These are phyloP conservation scores for Monosporascus ibericus DNA, from an alignment of 2,329 filamentous ascomycete species.

Conservation along the genomic window DNA sequence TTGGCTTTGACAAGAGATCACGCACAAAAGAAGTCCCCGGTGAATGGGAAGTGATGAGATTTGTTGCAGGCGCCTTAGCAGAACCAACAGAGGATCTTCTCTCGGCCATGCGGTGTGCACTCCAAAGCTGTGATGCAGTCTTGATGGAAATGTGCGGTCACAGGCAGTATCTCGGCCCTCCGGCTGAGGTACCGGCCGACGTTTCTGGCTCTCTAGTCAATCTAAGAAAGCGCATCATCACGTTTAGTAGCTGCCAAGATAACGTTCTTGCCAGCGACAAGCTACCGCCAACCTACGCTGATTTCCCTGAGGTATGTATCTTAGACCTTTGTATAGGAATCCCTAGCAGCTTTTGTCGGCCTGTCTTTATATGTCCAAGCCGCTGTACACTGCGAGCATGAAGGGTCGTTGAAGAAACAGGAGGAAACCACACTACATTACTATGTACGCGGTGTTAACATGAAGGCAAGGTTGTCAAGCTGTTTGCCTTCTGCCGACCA, in stretches of 20 bases:
- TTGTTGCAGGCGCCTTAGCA: slow-evolving; percentile 30
- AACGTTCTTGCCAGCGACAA: slow-evolving; percentile 38
- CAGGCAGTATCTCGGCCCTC: slow-evolving; percentile 40
- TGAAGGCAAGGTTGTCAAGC: slow-evolving; percentile 32
- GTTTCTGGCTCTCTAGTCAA: slow-evolving; percentile 31
- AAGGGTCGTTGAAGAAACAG: no score
- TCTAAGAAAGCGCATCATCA: slow-evolving; percentile 36
- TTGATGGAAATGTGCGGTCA: slow-evolving; percentile 49
- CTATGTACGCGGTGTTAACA: not conserved
- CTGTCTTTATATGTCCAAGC: no score
- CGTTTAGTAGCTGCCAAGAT: slow-evolving; percentile 42
- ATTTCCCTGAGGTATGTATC: slow-evolving; percentile 32
- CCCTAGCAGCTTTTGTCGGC: no score
- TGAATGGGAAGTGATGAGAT: slow-evolving; percentile 15
- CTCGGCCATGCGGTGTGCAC: slow-evolving; percentile 35
- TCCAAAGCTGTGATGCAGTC: slow-evolving; percentile 43
- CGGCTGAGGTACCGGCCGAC: slow-evolving; percentile 35
- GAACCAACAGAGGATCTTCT: slow-evolving; percentile 42
- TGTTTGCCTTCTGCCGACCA: slow-evolving; percentile 50
- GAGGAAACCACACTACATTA: not conserved
- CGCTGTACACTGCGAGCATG: no score
- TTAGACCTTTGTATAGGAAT: no score
- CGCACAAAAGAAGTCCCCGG: slow-evolving; percentile 12
- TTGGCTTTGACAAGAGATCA: slow-evolving; percentile 27
- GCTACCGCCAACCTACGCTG: slow-evolving; percentile 38